phyloP scores from a whole-genome alignment of 2,329 filamentous ascomycete species.

The Phialophora chinensis region DNA sequence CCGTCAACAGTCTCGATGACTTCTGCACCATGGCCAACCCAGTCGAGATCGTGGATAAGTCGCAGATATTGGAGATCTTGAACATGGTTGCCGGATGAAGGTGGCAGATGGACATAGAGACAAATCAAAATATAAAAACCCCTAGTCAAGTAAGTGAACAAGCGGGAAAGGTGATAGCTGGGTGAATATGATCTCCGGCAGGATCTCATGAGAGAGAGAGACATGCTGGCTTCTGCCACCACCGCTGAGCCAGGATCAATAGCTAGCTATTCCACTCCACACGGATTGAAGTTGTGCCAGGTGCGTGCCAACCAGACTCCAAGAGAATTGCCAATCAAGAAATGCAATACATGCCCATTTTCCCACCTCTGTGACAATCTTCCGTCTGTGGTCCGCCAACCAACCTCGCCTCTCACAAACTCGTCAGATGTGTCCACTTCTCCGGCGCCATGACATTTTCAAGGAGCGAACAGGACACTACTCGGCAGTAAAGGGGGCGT shows the following conservation, averaged over 20 bases:
- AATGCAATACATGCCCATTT: background rate
- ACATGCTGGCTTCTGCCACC: no score
- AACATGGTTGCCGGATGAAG: slow-evolving; percentile 41
- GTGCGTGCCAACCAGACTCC: background rate
- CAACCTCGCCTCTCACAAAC: background rate
- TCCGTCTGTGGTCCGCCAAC: background rate
- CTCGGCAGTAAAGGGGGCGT: background rate
- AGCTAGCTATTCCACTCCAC: background rate
- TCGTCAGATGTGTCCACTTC: background rate
- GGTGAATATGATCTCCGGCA: no score
- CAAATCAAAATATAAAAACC: background rate
- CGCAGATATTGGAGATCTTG: slow-evolving; percentile 59
- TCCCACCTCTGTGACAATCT: background rate
- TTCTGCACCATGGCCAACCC: slow-evolving; percentile 41
- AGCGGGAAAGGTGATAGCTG: no score
- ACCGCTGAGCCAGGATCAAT: background rate
- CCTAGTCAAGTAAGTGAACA: no score
- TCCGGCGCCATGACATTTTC: background rate
- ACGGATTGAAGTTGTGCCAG: no score
- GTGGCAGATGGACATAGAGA: background rate
- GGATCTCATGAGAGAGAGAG: no score
- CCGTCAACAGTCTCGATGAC: slow-evolving; percentile 31
- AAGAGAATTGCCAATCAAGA: background rate
- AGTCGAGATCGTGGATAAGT: slow-evolving; percentile 54
- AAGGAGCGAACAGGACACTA: background rate